phyloP scores from a whole-genome alignment of 108 stramenopile genomes.

The Fragilariopsis cylindrus region DNA sequence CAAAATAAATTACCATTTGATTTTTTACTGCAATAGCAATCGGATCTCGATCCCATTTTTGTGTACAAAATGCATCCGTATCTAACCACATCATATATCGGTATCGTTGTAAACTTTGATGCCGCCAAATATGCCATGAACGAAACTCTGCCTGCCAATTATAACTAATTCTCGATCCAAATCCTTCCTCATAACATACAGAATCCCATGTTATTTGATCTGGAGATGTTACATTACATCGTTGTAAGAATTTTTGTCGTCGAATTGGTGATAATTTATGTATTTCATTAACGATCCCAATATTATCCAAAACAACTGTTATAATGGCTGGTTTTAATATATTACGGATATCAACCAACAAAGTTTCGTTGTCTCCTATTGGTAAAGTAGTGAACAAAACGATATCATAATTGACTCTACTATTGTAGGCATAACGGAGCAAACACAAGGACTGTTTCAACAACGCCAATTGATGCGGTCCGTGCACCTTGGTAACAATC shows the following conservation, averaged over 20 bases:
- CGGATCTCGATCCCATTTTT: conserved; percentile 47
- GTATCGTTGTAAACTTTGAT: conserved; percentile 33
- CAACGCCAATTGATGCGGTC: conserved; percentile 2
- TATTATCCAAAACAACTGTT: conserved; percentile 31
- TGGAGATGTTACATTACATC: conserved; percentile 17
- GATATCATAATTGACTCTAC: conserved; percentile 35
- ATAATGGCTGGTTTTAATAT: conserved; percentile 27
- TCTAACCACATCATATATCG: conserved; percentile 64
- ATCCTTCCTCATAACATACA: conserved; percentile 20
- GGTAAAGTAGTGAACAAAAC: conserved; percentile 36
- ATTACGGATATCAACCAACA: conserved; percentile 13
- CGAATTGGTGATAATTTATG: conserved; percentile 10
- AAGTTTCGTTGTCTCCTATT: neutral
- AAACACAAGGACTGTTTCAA: conserved; percentile 39
- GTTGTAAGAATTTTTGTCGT: conserved; percentile 4
- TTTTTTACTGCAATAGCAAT: conserved; percentile 43
- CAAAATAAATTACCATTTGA: conserved; percentile 41
- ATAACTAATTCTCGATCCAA: conserved; percentile 7
- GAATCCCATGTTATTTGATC: conserved; percentile 18
- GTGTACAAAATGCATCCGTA: conserved; percentile 48
- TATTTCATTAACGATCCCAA: conserved; percentile 22
- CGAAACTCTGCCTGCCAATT: conserved; percentile 52
- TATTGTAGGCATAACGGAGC: conserved; percentile 41
- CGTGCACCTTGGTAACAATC: conserved; percentile 48
- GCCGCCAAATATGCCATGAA: conserved; percentile 47